phyloP scores from a whole-genome alignment of 2,329 filamentous ascomycete genomes.

The Plectosphaerella cucumerina region DNA sequence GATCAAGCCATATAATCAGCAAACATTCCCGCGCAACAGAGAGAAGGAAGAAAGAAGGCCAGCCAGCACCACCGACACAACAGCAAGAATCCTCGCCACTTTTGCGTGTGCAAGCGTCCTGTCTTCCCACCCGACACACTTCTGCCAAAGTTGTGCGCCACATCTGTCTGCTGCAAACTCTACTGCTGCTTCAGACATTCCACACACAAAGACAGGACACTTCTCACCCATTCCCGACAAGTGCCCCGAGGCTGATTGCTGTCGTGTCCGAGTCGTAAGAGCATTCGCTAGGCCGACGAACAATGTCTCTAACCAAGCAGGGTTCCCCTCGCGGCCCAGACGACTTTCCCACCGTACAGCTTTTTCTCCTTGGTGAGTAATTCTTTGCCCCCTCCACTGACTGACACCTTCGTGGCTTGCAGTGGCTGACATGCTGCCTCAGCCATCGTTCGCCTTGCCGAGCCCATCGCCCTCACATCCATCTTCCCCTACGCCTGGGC shows the following conservation, averaged over 20 bases:
- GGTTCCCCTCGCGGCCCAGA: slow-evolving; percentile 57
- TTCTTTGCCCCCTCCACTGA: slow-evolving; percentile 21
- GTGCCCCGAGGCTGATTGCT: slow-evolving; percentile 16
- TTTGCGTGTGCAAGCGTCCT: no score
- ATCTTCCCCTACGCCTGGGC: slow-evolving; percentile 92
- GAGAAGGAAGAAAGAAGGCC: no score
- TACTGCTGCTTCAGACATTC: no score
- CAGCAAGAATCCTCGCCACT: no score
- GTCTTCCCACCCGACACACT: no score
- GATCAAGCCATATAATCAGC: no score
- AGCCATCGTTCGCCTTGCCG: slow-evolving; percentile 90
- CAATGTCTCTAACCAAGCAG: slow-evolving; percentile 50
- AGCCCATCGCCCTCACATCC: slow-evolving; percentile 88
- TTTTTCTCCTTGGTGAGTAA: slow-evolving; percentile 72
- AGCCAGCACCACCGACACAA: slow-evolving; percentile 4
- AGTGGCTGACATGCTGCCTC: neutral
- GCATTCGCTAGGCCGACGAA: slow-evolving; percentile 31
- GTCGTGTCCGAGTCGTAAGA: slow-evolving; percentile 41
- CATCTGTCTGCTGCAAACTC: no score
- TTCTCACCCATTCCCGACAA: slow-evolving; percentile 6
- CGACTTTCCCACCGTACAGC: slow-evolving; percentile 76
- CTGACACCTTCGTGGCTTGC: neutral
- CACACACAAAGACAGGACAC: neutral
- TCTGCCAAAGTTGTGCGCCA: no score
- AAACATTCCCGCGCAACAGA: no score